phyloP scores from a whole-genome alignment of 2,329 filamentous ascomycete genomes.

The Rutstroemia sp. region DNA sequence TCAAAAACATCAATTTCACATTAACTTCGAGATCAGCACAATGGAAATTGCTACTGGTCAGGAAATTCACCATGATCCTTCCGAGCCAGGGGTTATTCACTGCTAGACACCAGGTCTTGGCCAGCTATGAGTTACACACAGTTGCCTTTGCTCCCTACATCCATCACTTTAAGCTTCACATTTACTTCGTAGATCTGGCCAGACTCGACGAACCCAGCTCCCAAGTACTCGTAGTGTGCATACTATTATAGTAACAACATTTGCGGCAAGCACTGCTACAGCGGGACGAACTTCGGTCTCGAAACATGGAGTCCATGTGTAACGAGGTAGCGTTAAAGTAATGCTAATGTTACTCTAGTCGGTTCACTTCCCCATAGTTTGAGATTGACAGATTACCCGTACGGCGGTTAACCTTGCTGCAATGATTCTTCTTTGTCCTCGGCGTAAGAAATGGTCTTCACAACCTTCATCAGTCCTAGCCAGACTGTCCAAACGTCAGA shows the following conservation, averaged over 20 bases:
- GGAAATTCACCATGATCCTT: too few species aligned
- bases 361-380: background rate
- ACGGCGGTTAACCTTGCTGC: background rate
- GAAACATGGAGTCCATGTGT: constrained; percentile 2
- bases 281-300: constrained; percentile 5
- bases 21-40: too few species aligned
- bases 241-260: background rate
- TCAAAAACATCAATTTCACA: too few species aligned
- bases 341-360: background rate
- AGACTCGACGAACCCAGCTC: too few species aligned
- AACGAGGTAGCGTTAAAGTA: background rate
- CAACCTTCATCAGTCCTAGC: too few species aligned
- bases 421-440: too few species aligned
- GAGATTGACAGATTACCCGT: background rate
- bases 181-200: background rate
- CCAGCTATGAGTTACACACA: too few species aligned
- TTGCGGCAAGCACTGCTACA: background rate
- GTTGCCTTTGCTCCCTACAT: background rate
- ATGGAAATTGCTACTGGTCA: too few species aligned
- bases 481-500: too few species aligned
- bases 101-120: background rate
- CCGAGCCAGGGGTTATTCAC: too few species aligned
- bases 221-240: background rate
- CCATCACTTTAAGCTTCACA: background rate
- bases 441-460: too few species aligned